Evolutionary conservation across 768 basidiomycete species (phyloP).

Genomic region (Dictyophora rubrovolvata): DNA sequence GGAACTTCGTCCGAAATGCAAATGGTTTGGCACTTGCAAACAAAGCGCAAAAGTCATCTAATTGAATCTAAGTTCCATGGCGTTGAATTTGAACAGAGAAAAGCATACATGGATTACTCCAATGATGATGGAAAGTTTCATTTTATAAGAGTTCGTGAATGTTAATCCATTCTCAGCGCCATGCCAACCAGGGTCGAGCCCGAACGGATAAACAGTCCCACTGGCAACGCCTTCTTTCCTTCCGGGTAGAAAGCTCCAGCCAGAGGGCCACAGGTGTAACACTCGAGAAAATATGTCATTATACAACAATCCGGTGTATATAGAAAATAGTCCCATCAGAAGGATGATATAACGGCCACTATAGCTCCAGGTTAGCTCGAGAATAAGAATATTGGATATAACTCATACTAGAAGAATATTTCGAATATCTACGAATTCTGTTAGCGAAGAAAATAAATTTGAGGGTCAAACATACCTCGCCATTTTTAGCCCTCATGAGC

Average conservation of each 20-base stretch:
- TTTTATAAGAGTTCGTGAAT: conserved; percentile 98
- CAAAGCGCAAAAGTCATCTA: conserved; percentile 99
- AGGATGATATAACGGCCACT: conserved; percentile 98
- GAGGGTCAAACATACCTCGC: conserved; percentile 42
- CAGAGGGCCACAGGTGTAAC: conserved; percentile 78
- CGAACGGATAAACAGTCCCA: conserved; percentile 80
- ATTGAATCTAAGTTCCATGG: not conserved
- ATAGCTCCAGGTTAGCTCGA: conserved; percentile 15
- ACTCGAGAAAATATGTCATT: conserved; percentile 98
- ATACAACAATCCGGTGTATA: conserved; percentile 96
- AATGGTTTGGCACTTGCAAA: conserved; percentile 89
- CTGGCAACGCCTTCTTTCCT: conserved; percentile 41
- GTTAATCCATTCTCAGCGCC: conserved; percentile 83
- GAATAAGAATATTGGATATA: conserved; percentile 11
- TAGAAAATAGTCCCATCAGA: conserved; percentile 94
- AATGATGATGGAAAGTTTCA: conserved; percentile 97
- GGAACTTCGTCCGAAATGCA: conserved; percentile 78
- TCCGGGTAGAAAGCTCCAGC: conserved; percentile 64
- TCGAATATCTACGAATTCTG: conserved; percentile 50
- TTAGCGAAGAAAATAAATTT: not conserved
- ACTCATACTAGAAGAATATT: conserved; percentile 85
- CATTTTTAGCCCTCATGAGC: conserved; percentile 61
- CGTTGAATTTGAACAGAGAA: conserved; percentile 2
- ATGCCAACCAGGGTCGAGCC: conserved; percentile 93
- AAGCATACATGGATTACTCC: conserved; percentile 87